Percentiles rank a stretch among this genome's conserved stretches.
Evolutionary conservation across 306 rosid genomes (phyloP).

Genomic region (Malus orientalis): DNA sequence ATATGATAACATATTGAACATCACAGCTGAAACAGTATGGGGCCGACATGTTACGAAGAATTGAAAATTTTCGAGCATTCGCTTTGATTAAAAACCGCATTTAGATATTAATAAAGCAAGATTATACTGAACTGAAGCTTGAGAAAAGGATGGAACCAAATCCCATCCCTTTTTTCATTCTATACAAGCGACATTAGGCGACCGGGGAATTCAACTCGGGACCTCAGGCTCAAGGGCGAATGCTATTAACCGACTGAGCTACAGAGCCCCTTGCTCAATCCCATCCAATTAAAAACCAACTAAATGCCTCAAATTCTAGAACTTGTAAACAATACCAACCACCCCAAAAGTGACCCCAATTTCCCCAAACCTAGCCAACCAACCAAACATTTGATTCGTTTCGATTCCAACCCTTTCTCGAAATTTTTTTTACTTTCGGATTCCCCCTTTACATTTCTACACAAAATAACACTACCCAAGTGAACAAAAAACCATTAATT

Average conservation of each 20-base stretch:
- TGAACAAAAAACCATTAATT: neutral
- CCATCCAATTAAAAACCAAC: neutral
- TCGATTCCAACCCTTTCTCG: neutral
- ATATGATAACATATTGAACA: neutral
- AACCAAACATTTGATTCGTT: neutral
- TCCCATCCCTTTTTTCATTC: too few species aligned
- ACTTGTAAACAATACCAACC: neutral
- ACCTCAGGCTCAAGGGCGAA: neutral
- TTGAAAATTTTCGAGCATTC: neutral
- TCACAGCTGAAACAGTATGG: neutral
- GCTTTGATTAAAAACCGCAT: neutral
- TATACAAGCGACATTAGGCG: neutral
- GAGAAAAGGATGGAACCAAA: neutral
- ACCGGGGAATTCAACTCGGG: neutral
- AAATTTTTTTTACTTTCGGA: neutral
- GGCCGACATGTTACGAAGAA: neutral
- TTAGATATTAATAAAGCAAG: neutral
- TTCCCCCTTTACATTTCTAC: neutral
- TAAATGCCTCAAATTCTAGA: neutral
- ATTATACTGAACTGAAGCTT: neutral
- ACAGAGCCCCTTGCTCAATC: neutral
- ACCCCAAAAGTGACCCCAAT: neutral
- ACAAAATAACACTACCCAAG: neutral
- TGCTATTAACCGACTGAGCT: neutral
- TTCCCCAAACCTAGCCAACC: neutral